Percentiles rank a stretch among this genome's conserved stretches.
These are phyloP conservation scores for Metschnikowia similis DNA, from an alignment of 805 yeast genomes.

Conservation along the genomic window DNA sequence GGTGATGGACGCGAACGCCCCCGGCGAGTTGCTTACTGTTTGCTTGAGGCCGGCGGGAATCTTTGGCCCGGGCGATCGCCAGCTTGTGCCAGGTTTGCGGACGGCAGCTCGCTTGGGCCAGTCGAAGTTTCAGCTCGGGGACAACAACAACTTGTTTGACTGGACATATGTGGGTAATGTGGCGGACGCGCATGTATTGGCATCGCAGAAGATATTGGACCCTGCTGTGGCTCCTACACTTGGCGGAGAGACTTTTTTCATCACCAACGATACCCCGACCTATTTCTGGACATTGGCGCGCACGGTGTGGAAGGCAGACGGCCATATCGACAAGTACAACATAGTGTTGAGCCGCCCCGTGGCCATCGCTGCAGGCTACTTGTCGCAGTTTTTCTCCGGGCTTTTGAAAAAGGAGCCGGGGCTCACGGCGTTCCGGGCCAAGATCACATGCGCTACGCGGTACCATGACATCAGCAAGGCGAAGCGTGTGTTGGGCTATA, in stretches of 20 bases:
- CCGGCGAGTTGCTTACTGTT: conserved; percentile 61
- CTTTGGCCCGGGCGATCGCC: conserved; percentile 98
- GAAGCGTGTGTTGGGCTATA: conserved; percentile 67
- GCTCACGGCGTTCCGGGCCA: conserved; percentile 93
- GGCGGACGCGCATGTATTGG: conserved; percentile 93
- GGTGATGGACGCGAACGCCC: conserved; percentile 69
- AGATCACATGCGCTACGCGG: conserved; percentile 86
- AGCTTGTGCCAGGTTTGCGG: conserved; percentile 88
- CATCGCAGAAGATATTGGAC: conserved; percentile 70
- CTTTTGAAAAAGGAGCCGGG: conserved; percentile 82
- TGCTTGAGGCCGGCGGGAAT: conserved; percentile 97
- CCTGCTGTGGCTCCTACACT: conserved; percentile 41
- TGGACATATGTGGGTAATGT: conserved; percentile 99
- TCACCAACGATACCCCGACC: conserved; percentile 91
- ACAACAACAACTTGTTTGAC: conserved; percentile 88
- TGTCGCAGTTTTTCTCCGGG: conserved; percentile 70
- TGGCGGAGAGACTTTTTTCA: conserved; percentile 83
- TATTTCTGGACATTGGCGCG: conserved; percentile 97
- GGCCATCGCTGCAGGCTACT: conserved; percentile 79
- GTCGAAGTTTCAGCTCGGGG: conserved; percentile 90
- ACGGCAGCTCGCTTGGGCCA: conserved; percentile 79
- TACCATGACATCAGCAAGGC: conserved; percentile 92
- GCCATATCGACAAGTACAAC: conserved; percentile 65
- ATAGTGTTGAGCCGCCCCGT: conserved; percentile 67
- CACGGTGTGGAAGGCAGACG: conserved; percentile 96